Conservation (phyloP, 164 flowering plant genomes). For the Echeveria elegans region DNA sequence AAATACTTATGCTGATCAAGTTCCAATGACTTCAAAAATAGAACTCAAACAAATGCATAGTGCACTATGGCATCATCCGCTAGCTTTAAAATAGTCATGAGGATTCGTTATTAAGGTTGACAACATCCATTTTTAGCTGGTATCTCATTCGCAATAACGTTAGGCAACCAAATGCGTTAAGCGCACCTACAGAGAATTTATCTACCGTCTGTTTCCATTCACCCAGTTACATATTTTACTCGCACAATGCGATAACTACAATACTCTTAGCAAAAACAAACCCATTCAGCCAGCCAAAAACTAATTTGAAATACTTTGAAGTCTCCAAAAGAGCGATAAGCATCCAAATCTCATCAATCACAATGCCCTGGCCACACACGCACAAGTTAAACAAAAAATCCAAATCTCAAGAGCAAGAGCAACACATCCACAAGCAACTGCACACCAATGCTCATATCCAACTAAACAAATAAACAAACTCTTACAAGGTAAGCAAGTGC, state of each 20-base stretch:
- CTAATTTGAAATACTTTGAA: too few relatives aligned
- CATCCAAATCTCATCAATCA: too few relatives aligned
- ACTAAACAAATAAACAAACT: neutral
- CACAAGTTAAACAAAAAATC: neutral
- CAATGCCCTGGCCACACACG: too few relatives aligned
- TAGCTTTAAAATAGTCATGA: neutral
- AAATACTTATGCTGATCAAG: neutral
- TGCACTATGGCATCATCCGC: neutral
- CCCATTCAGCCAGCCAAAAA: neutral
- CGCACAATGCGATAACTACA: neutral
- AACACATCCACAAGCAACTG: neutral
- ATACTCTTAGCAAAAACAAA: neutral
- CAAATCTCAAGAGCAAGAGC: neutral
- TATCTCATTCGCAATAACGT: neutral
- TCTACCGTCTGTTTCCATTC: neutral
- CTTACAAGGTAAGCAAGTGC: conserved; percentile 54
- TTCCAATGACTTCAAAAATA: neutral
- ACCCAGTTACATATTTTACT: neutral
- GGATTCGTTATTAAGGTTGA: neutral
- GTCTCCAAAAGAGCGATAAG: neutral
- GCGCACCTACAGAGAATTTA: neutral
- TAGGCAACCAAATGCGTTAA: neutral
- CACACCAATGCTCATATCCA: neutral
- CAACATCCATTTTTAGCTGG: neutral
- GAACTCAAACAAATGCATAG: neutral